Conservation (phyloP, 768 basidiomycete species). For the Trametes cingulata region DNA sequence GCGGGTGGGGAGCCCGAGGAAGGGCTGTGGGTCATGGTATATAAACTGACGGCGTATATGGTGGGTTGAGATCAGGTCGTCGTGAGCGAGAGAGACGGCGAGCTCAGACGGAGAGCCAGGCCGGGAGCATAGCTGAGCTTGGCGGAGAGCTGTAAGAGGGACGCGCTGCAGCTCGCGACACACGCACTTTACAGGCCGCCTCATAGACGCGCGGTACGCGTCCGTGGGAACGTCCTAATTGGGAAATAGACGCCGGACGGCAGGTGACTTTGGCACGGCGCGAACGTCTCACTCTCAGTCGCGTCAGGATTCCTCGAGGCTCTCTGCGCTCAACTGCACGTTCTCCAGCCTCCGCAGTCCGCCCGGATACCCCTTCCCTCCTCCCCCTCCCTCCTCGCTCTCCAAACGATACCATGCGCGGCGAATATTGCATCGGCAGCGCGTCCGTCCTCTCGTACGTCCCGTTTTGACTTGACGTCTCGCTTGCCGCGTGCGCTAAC, state of each 20-base stretch:
- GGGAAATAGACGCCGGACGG: neutral
- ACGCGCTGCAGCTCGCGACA: constrained; percentile 1
- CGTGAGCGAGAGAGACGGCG: neutral
- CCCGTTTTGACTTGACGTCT: constrained; percentile 2
- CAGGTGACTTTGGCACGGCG: constrained; percentile 8
- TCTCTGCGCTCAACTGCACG: constrained; percentile 16
- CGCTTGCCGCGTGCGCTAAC: constrained; percentile 5
- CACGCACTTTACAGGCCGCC: neutral
- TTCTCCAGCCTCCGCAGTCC: constrained; percentile 7
- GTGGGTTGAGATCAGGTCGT: too few species aligned
- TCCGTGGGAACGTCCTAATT: neutral
- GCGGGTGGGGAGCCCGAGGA: constrained; percentile 3
- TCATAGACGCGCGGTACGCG: constrained; percentile 7
- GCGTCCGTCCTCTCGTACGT: constrained; percentile 74
- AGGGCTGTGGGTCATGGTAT: constrained; percentile 9
- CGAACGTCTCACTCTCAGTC: constrained; percentile 1
- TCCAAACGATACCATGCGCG: constrained; percentile 49
- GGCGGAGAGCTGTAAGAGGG: neutral
- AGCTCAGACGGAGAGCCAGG: neutral
- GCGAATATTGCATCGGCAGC: constrained; percentile 73
- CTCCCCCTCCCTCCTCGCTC: constrained; percentile 13
- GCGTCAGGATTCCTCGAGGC: constrained; percentile 22
- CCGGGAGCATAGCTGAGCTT: neutral
- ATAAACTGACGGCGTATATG: neutral
- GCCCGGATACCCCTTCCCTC: constrained; percentile 19